Evolutionary conservation across 1,139 yeast species (phyloP), one percentile per base, ranked within the genome.

Genomic region (Hansenula sp.): DNA sequence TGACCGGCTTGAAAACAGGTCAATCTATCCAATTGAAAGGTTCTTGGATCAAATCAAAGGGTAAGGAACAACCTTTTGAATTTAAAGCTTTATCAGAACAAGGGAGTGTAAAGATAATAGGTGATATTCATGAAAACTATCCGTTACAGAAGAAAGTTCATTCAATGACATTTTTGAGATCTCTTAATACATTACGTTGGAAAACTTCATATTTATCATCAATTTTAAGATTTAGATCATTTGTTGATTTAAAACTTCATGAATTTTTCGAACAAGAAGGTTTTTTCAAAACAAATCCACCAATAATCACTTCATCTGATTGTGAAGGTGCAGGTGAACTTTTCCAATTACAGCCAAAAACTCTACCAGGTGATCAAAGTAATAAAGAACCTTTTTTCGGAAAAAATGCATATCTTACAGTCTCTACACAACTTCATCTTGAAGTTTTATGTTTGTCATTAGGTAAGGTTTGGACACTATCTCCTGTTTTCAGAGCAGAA

Each of bases 271-370:
- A 68, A 24, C 39, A 54, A 0, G 56, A 71, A 25, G 73, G 73
- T 17, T 88, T 85, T 51, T 65, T 71, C 13, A 92, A 88, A 62
- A 90, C 87, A 0, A 69, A 79, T 20, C 95, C 97, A 2, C 98
- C 99, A 3, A 56, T 90, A 17, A 65, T 90, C 21, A 92, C 98
- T 0, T 71, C 88, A 10, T 80, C 95, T 2, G 98, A 94, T 58
- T 92, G 98, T 59, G 99, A 94, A 66, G 98, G 98, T 16, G 97
- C 96, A 1, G 97, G 98, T 3, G 97, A 92, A 57, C 77, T 85
- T 46, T 92, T 92, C 48, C 62, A 61, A 32, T 64, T 87, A 11
- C 74, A 71, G 48, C 62, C 75, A 22, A 45, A 50, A 33, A 25
- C 57, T 38, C 45, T 38, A 5, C 44, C 57, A 26, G 53, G 57